These are phyloP conservation scores for Penicillium sp. DNA, from an alignment of 2,329 filamentous ascomycete species.

Conservation along the genomic window DNA sequence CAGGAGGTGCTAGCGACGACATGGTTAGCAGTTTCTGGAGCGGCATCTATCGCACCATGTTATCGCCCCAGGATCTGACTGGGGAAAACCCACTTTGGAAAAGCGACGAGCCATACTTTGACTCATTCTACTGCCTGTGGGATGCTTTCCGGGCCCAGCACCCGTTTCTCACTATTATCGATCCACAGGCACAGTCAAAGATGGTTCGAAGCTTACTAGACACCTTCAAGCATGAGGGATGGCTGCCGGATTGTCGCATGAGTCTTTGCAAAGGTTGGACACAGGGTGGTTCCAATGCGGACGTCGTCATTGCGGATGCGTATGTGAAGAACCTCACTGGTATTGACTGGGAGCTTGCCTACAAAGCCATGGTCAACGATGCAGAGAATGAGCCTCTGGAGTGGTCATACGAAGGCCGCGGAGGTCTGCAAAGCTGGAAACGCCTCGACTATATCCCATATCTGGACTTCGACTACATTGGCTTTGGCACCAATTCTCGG, in stretches of 20 bases:
- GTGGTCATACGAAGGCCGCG: conserved; percentile 65
- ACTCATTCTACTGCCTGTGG: conserved; percentile 57
- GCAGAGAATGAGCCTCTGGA: conserved; percentile 64
- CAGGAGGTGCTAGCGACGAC: conserved; percentile 50
- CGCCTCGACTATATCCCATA: conserved; percentile 63
- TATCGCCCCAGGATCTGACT: conserved; percentile 66
- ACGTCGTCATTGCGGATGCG: conserved; percentile 62
- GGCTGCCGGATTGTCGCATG: conserved; percentile 34
- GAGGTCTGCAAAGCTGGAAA: conserved; percentile 68
- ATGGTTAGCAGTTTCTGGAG: conserved; percentile 60
- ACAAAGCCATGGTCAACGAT: conserved; percentile 64
- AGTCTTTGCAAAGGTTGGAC: conserved; percentile 33
- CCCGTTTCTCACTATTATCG: conserved; percentile 29
- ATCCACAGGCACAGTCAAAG: conserved; percentile 25
- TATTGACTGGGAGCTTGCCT: conserved; percentile 64
- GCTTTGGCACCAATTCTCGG: conserved; percentile 64
- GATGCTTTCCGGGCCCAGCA: conserved; percentile 24
- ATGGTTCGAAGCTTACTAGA: conserved; percentile 32
- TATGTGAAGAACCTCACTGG: conserved; percentile 61
- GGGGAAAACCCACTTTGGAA: conserved; percentile 65
- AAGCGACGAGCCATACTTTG: conserved; percentile 63
- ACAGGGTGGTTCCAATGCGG: conserved; percentile 52
- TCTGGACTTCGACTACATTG: conserved; percentile 61
- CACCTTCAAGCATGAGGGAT: conserved; percentile 31
- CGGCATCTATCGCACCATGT: conserved; percentile 64